These are phyloP conservation scores for Sarocladiaceae sp. DNA, from an alignment of 2,329 filamentous ascomycete genomes.

Conservation along the genomic window DNA sequence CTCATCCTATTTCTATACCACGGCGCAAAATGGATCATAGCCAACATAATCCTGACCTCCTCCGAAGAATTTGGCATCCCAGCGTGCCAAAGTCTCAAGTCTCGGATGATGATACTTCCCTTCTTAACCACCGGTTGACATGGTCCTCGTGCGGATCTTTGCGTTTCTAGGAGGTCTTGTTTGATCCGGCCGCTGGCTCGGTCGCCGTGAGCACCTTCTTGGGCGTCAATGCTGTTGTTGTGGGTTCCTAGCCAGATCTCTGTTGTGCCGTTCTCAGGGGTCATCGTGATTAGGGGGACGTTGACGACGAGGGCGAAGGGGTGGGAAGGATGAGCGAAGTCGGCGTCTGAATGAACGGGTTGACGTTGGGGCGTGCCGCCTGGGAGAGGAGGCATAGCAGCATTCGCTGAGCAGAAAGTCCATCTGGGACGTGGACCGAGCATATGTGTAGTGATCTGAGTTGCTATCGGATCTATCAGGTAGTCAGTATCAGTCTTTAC, in stretches of 20 bases:
- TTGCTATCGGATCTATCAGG: slow-evolving; percentile 46
- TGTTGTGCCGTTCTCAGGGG: slow-evolving; percentile 49
- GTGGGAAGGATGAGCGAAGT: slow-evolving; percentile 50
- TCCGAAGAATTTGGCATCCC: slow-evolving; percentile 55
- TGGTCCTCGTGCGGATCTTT: slow-evolving; percentile 34
- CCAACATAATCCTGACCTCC: slow-evolving; percentile 53
- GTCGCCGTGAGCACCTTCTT: slow-evolving; percentile 47
- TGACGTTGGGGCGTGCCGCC: slow-evolving; percentile 38
- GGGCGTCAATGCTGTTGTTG: slow-evolving; percentile 28
- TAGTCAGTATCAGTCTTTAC: neutral
- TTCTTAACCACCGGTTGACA: slow-evolving; percentile 48
- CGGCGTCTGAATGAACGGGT: slow-evolving; percentile 56
- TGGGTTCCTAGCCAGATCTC: slow-evolving; percentile 59
- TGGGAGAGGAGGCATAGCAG: slow-evolving; percentile 47
- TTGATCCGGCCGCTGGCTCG: slow-evolving; percentile 48
- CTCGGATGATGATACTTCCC: slow-evolving; percentile 53
- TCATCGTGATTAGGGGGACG: slow-evolving; percentile 46
- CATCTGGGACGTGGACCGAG: slow-evolving; percentile 51
- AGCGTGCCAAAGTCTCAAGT: slow-evolving; percentile 60
- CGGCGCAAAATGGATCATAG: slow-evolving; percentile 54
- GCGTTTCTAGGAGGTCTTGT: slow-evolving; percentile 32
- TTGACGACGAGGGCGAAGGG: slow-evolving; percentile 55
- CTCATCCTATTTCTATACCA: slow-evolving; percentile 56
- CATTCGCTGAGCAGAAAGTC: slow-evolving; percentile 56
- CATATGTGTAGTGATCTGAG: slow-evolving; percentile 49